phyloP scores from a whole-genome alignment of 129 eudicot species.

The Logfia minima region DNA sequence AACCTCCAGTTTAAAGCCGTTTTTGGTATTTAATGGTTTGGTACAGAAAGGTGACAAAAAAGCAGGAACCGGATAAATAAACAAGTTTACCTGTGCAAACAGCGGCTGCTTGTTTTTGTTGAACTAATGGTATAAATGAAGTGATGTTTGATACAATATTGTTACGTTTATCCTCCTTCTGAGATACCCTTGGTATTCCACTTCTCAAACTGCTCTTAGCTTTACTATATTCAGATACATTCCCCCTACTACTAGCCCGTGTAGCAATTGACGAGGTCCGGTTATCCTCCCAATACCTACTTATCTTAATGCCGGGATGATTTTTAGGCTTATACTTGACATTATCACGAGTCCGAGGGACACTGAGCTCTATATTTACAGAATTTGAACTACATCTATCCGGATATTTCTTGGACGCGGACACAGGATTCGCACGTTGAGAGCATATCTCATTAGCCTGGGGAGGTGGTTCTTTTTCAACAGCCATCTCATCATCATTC shows the following conservation, averaged over 20 bases:
- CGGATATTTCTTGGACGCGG: conserved; percentile 32
- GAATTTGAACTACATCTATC: conserved; percentile 44
- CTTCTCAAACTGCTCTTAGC: conserved; percentile 47
- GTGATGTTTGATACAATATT: conserved; percentile 69
- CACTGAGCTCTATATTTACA: conserved; percentile 32
- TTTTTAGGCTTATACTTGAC: conserved; percentile 37
- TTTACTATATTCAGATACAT: conserved; percentile 48
- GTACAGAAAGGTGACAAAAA: neutral
- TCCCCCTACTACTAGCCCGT: conserved; percentile 43
- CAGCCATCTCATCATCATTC: conserved; percentile 31
- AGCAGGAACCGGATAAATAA: conserved; percentile 7
- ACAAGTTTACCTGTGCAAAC: conserved; percentile 53
- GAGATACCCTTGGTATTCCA: conserved; percentile 45
- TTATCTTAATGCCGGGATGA: conserved; percentile 31
- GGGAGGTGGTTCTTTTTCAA: conserved; percentile 15
- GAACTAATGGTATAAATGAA: conserved; percentile 79
- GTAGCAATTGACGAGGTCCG: conserved; percentile 42
- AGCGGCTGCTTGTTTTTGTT: conserved; percentile 86
- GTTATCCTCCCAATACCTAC: conserved; percentile 40
- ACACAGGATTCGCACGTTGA: conserved; percentile 20
- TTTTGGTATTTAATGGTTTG: neutral
- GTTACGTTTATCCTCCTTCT: conserved; percentile 48
- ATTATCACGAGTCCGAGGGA: conserved; percentile 34
- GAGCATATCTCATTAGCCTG: conserved; percentile 7
- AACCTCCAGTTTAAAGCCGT: conserved; percentile 11